Base-by-base conservation (phyloP, 164 flowering plant genomes). In the Aristolochia californica region DNA sequence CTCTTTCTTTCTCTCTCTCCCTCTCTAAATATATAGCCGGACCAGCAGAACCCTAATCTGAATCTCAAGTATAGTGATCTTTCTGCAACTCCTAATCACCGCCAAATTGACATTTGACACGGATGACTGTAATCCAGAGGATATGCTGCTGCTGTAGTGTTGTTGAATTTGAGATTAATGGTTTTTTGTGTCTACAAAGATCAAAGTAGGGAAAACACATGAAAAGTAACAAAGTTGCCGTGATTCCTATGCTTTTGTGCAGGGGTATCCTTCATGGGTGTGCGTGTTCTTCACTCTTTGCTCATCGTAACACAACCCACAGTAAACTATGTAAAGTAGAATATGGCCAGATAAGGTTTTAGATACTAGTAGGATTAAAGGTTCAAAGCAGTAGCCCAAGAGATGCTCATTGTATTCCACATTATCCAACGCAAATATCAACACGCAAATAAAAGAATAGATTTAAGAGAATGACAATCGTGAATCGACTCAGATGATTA, bases 231-330 rank as follows among this genome's bases (percentile, higher is more conserved):
- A 47, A 50, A 26, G 13, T 22, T 21, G 27, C 53, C 13, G 25
- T 13, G 53, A 50, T 50, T 50, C 53, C 53, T 50, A 26, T 23
- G 25, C 53, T 50, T 50, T 50, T 50, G 53, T 50, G 23, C 26
- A 23, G 25, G 53, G 53, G 53, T 50, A 26, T 23, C 53, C 23
- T 50, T 26, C 53, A 50, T 50, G 53, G 53, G 53, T 50, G 53
- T 50, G 53, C 53, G 53, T 50, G 25, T 10, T 10, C 25, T 9
- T 21, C 27, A 50, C 53, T 21, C 53, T 50, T 50, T 15, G 53
- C 23, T 13, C 20, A 47, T 8, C 15, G 21, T 5, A 47, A 17
- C n/a, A 16, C 18, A 47, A 17, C 2, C 21, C 21, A 23, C 53
- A 50, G 53, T 26, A 23, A 50, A 21, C 16, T 50, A 21, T 23